These are phyloP conservation scores for Xylariaceae sp. DNA, from an alignment of 2,329 filamentous ascomycete species.

Conservation along the genomic window DNA sequence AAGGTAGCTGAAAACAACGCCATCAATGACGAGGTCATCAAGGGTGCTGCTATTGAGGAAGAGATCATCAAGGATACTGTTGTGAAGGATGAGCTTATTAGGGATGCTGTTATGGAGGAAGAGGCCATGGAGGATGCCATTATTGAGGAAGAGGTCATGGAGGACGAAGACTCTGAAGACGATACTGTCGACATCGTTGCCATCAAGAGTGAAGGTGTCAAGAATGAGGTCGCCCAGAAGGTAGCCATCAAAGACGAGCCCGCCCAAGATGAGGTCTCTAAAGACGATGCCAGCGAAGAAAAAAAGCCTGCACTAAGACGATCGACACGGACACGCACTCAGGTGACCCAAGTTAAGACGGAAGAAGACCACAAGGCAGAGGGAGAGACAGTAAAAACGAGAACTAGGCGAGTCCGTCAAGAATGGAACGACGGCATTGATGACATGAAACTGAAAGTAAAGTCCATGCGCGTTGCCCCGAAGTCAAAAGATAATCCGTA, in stretches of 20 bases:
- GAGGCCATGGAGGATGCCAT: too few relatives aligned
- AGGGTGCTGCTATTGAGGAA: neutral
- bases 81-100: neutral
- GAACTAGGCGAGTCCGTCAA: constrained; percentile 9
- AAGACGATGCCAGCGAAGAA: neutral
- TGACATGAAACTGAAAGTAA: constrained; percentile 11
- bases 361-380: neutral
- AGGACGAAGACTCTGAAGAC: neutral
- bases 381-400: constrained; percentile 5
- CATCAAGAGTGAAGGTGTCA: neutral
- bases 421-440: neutral
- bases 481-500: constrained; percentile 40
- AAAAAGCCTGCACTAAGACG: constrained; percentile 3
- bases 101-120: neutral
- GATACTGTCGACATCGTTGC: neutral
- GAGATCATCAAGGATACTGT: neutral
- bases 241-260: neutral
- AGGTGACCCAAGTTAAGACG: constrained; percentile 2
- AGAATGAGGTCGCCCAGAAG: neutral
- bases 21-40: neutral
- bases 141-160: neutral
- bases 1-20: too few relatives aligned
- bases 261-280: neutral
- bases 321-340: constrained; percentile 10
- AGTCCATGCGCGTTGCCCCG: constrained; percentile 22